Evolutionary conservation across 768 basidiomycete genomes (phyloP).

Genomic region (Chalciporus sphaerocephalus): DNA sequence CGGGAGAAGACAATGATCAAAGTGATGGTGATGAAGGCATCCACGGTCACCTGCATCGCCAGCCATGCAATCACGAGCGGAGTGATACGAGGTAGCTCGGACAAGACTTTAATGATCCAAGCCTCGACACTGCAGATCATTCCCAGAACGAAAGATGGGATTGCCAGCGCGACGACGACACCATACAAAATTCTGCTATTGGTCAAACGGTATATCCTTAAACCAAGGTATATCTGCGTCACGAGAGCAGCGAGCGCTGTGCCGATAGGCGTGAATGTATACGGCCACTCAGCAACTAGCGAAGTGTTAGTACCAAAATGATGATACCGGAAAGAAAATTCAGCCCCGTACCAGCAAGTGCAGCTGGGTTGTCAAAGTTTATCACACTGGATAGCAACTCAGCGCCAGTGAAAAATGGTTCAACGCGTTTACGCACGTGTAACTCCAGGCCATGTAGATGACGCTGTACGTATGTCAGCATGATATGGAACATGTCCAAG

Average conservation of each 20-base stretch:
- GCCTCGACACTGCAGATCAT: conserved; percentile 41
- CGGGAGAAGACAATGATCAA: conserved; percentile 32
- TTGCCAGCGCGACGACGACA: conserved; percentile 36
- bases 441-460: conserved; percentile 20
- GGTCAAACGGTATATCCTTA: conserved; percentile 26
- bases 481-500: background rate
- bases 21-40: conserved; percentile 39
- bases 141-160: conserved; percentile 41
- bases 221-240: conserved; percentile 47
- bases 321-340: background rate
- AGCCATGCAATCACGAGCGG: conserved; percentile 46
- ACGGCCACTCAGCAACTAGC: conserved; percentile 44
- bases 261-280: conserved; percentile 46
- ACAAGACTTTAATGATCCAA: conserved; percentile 37
- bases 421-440: conserved; percentile 4
- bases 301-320: background rate
- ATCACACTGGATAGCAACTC: conserved; percentile 4
- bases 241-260: conserved; percentile 45
- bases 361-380: conserved; percentile 13
- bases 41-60: conserved; percentile 41
- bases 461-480: background rate
- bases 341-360: conserved; percentile 1
- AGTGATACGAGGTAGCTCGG: conserved; percentile 38
- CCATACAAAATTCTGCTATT: conserved; percentile 23
- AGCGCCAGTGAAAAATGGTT: background rate